phyloP scores from a whole-genome alignment of 306 rosid species.

The Trichosanthes truncata region DNA sequence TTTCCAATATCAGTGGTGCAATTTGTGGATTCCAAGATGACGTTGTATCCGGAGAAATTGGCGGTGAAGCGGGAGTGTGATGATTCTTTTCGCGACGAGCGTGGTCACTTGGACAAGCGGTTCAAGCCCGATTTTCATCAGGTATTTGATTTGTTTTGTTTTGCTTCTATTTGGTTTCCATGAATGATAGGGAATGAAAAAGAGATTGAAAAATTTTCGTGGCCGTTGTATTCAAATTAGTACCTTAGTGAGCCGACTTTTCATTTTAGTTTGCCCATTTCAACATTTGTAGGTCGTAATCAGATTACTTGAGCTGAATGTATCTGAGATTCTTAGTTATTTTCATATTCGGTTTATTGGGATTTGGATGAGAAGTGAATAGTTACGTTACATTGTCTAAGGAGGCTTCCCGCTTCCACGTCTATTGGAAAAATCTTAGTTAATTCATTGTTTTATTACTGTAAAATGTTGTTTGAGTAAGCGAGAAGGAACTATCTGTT shows the following conservation, averaged over 20 bases:
- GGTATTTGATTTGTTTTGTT: conserved; percentile 21
- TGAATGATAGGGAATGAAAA: background rate
- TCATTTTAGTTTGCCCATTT: background rate
- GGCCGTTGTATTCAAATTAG: background rate
- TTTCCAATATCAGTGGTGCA: conserved; percentile 31
- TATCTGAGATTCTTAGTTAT: background rate
- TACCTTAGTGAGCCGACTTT: background rate
- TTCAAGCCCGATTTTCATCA: conserved; percentile 32
- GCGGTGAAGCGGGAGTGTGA: conserved; percentile 65
- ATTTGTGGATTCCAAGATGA: conserved; percentile 37
- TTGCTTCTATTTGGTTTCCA: background rate
- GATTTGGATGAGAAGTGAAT: background rate
- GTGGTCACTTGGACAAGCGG: conserved; percentile 50
- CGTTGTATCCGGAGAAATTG: conserved; percentile 24
- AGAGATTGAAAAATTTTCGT: background rate
- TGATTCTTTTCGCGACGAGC: conserved; percentile 45
- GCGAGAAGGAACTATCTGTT: background rate
- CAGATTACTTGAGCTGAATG: background rate
- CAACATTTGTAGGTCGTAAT: background rate
- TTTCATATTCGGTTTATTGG: background rate
- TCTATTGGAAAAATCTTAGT: background rate
- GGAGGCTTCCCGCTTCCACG: background rate
- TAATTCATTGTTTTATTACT: background rate
- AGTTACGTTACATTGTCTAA: background rate
- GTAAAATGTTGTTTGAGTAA: background rate